phyloP scores from a whole-genome alignment of 768 basidiomycete genomes.

The Mycena sanguinolenta region DNA sequence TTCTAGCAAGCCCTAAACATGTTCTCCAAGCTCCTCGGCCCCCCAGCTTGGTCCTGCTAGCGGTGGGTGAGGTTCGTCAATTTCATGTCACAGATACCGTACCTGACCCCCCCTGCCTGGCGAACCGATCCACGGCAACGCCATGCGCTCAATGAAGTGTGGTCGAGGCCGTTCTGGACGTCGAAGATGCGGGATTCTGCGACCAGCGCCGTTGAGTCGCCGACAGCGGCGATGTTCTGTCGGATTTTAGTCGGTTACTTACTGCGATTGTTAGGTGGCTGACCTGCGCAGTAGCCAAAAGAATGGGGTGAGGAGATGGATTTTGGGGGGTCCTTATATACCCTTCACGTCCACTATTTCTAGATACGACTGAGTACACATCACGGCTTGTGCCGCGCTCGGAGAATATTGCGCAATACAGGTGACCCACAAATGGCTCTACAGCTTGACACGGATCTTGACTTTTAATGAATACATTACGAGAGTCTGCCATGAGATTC shows the following conservation, averaged over 20 bases:
- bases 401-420: background rate
- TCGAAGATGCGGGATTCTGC: background rate
- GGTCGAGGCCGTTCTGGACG: background rate
- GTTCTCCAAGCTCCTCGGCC: constrained; percentile 22
- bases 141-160: too few relatives aligned
- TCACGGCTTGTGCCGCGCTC: background rate
- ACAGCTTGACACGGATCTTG: background rate
- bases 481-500: background rate
- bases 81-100: background rate
- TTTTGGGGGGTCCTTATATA: background rate
- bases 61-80: background rate
- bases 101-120: background rate
- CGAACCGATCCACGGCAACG: background rate
- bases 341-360: background rate
- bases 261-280: background rate
- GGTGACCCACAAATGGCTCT: background rate
- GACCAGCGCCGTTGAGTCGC: background rate
- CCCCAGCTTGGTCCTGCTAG: background rate
- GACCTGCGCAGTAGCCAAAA: background rate
- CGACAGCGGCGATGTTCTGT: background rate
- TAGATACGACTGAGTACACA: background rate
- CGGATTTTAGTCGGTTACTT: background rate
- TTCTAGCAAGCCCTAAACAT: constrained; percentile 14
- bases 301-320: background rate
- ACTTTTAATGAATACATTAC: background rate